A percentile compares a stretch with the other conserved stretches of the same genome.
Evolutionary conservation across 805 yeast species (phyloP).

Genomic region (Cyberlindnera saturnus): DNA sequence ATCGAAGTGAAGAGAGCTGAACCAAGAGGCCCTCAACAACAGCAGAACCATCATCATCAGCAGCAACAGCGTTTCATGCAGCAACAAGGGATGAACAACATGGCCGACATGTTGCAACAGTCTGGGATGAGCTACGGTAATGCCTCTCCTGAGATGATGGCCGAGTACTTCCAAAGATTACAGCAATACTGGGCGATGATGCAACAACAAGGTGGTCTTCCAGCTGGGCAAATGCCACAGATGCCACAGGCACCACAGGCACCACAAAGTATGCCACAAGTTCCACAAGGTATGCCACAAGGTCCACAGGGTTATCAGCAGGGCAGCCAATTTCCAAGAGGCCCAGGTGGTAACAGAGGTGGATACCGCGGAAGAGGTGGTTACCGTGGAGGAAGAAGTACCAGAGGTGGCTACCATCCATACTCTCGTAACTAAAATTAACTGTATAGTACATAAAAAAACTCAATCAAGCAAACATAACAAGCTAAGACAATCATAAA

Average conservation of each 20-base stretch:
- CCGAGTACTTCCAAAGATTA: constrained; percentile 57
- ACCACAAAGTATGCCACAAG: constrained; percentile 2
- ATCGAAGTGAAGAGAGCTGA: constrained; percentile 84
- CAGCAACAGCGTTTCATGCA: constrained; percentile 23
- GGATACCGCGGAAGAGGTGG: constrained; percentile 9
- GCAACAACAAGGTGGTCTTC: constrained; percentile 33
- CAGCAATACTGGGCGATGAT: constrained; percentile 58
- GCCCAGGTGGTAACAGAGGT: constrained; percentile 20
- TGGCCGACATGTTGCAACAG: constrained; percentile 10
- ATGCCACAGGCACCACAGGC: constrained; percentile 7
- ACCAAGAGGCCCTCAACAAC: constrained; percentile 65
- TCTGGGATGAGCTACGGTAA: neutral
- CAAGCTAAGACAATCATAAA: neutral
- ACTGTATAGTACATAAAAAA: neutral
- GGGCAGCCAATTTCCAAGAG: constrained; percentile 9
- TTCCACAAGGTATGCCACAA: constrained; percentile 2
- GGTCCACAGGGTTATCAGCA: constrained; percentile 15
- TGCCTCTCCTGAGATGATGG: constrained; percentile 6
- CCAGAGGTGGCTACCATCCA: constrained; percentile 37
- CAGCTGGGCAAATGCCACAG: constrained; percentile 5
- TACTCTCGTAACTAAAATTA: constrained; percentile 20
- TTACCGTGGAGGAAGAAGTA: constrained; percentile 5
- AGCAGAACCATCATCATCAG: constrained; percentile 29
- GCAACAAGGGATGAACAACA: constrained; percentile 4
- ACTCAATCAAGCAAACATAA: neutral